Percentiles rank a stretch among this genome's conserved stretches.
phyloP scores from a whole-genome alignment of 2,329 filamentous ascomycete genomes.

The Clarireedia homoeocarpa region DNA sequence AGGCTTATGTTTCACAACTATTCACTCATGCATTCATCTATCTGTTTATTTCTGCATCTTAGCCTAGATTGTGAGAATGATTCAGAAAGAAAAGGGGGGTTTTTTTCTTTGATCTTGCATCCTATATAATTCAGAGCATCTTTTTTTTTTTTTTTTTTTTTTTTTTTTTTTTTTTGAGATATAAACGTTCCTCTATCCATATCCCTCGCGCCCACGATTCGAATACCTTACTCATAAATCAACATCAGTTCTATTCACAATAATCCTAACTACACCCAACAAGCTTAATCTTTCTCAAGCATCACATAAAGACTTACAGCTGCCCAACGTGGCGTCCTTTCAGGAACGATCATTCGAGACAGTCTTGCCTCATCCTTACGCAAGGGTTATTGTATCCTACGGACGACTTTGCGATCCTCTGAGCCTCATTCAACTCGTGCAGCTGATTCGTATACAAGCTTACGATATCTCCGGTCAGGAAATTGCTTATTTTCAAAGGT shows the following conservation, averaged over 20 bases:
- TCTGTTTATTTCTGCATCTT: no score
- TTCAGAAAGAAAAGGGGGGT: no score
- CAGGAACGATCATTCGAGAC: conserved; percentile 9
- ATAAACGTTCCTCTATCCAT: no score
- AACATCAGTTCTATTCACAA: not conserved
- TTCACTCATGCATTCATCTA: no score
- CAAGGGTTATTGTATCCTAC: conserved; percentile 15
- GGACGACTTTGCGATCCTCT: conserved; percentile 12
- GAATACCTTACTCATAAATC: not conserved
- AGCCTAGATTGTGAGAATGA: no score
- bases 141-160: no score
- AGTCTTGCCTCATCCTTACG: conserved; percentile 10
- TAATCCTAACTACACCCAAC: not conserved
- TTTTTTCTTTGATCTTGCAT: no score
- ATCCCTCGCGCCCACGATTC: no score
- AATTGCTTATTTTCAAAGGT: conserved; percentile 14
- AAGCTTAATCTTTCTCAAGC: not conserved
- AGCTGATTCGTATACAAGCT: conserved; percentile 14
- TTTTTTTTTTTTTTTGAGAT: no score
- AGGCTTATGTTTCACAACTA: no score
- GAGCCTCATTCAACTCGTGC: conserved; percentile 11
- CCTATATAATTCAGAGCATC: no score
- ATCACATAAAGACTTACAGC: not conserved
- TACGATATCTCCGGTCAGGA: conserved; percentile 11
- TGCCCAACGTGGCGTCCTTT: conserved; percentile 16